Evolutionary conservation across 768 basidiomycete species (phyloP), one percentile per base, ranked within the genome.

Genomic region (Pleurotus eryngii): DNA sequence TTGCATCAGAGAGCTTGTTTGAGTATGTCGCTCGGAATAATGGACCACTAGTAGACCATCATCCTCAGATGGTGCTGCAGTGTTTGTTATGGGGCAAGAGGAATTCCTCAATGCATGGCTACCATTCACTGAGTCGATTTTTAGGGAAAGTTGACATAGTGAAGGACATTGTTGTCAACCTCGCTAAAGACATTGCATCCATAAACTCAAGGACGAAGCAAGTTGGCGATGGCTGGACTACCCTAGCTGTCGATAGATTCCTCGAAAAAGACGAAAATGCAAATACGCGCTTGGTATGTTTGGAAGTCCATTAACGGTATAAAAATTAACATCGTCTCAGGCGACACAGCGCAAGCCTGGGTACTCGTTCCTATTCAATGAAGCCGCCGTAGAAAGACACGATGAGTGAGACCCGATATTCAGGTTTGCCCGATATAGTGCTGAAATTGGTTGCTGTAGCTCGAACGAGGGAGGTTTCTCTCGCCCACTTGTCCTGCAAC

Each of bases 61-160:
- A 98, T 72, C 95, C 96, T 3, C 92, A 95, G 65, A 88, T 96
- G 81, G 68, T 98, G 15, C 72, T 95, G 11, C 95, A 98, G 66
- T 96, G 93, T 67, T 75, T 98, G 55, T 73, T 97, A 6, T 96
- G 94, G 95, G 89, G 95, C 95, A 63, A 20, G 20, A 20, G 20
- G 20, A 20, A 20, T 20, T 20, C 20, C 20, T 20, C 20, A 20
- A 20, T 20, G 20, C 20, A 20, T 43, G 37, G 39, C 59, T 7
- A 7, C 26, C 1, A 17, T 37, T 20, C 37, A 24, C 6, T 56
- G 14, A 54, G 35, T 43, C 5, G 38, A 51, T 58, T 20, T 24
- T 5, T 66, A 95, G 94, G 86, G 39, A 96, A 96, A 69, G 68
- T 91, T 39, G 89, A 90, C 57, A 68, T 94, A 5, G 95, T 96